phyloP scores from a whole-genome alignment of 1,284 basidiomycete genomes.

The Exobasidium rhododendri region DNA sequence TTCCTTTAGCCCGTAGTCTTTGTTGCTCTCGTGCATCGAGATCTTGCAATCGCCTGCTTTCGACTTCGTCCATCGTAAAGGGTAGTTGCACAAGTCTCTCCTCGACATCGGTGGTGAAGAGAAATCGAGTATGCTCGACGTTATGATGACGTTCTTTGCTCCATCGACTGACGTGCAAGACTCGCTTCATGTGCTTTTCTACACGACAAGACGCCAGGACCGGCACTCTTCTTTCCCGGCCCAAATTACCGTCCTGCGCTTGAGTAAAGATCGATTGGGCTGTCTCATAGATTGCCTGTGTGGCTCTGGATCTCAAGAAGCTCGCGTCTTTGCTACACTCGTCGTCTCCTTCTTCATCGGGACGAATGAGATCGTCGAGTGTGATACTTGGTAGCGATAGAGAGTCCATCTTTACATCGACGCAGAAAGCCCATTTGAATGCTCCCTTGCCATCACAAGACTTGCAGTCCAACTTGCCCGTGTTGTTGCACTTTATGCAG shows the following conservation, averaged over 20 bases:
- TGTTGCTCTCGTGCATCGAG: not conserved
- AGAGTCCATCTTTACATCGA: conserved; percentile 13
- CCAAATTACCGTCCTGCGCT: not conserved
- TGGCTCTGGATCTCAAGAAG: not conserved
- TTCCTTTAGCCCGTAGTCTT: not conserved
- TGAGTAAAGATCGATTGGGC: not conserved
- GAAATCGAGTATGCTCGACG: not conserved
- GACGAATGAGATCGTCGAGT: not conserved
- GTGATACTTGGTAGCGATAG: conserved; percentile 8
- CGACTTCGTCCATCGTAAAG: not conserved
- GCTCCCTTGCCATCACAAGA: conserved; percentile 11
- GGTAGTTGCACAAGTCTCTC: not conserved
- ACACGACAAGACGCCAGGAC: not conserved
- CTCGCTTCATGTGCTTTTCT: not conserved
- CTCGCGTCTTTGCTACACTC: not conserved
- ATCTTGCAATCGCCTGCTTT: not conserved
- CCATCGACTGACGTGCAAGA: not conserved
- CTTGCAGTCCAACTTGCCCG: conserved; percentile 8
- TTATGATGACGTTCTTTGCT: not conserved
- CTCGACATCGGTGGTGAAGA: not conserved
- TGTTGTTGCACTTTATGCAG: conserved; percentile 9
- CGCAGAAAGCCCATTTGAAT: conserved; percentile 8
- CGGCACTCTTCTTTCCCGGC: not conserved
- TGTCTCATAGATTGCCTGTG: conserved; percentile 3
- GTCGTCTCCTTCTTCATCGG: not conserved